Percentiles rank a stretch among this genome's conserved stretches.
Evolutionary conservation across 2,329 filamentous ascomycete species (phyloP).

Genomic region (Alternaria gaisen): DNA sequence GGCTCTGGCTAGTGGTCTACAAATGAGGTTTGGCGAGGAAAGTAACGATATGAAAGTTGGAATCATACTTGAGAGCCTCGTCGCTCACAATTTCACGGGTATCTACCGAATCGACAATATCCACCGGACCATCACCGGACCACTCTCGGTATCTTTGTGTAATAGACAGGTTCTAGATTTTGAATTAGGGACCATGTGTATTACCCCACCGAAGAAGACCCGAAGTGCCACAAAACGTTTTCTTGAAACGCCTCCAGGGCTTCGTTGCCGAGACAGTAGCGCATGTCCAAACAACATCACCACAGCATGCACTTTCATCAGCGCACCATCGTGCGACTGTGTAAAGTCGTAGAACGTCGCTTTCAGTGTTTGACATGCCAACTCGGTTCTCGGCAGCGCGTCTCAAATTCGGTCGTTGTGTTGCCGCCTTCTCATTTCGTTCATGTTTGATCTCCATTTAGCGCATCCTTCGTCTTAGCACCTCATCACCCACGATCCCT

Average conservation of each 20-base stretch:
- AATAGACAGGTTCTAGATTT: conserved; percentile 1
- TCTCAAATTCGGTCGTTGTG: conserved; percentile 7
- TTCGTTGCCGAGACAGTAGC: background rate
- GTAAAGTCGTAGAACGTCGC: background rate
- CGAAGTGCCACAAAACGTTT: conserved; percentile 8
- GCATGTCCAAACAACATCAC: background rate
- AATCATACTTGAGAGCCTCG: background rate
- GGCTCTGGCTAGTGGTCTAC: background rate
- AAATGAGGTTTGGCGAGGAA: background rate
- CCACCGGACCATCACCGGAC: conserved; percentile 3
- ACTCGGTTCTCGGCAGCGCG: background rate
- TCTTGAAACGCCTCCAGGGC: conserved; percentile 3
- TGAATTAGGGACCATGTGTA: background rate
- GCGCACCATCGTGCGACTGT: background rate
- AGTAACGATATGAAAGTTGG: background rate
- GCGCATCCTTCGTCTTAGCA: conserved; percentile 29
- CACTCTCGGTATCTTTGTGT: conserved; percentile 6
- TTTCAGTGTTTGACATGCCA: background rate
- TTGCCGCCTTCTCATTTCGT: conserved; percentile 40
- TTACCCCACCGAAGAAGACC: conserved; percentile 7
- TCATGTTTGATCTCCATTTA: conserved; percentile 45
- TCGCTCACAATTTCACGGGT: background rate
- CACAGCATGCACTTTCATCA: background rate
- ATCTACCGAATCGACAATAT: conserved; percentile 4
- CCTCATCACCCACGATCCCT: conserved; percentile 15